Percentiles rank a stretch among this genome's conserved stretches.
phyloP scores from a whole-genome alignment of 257 asterid species.

The Nicotiana obtusifolia region DNA sequence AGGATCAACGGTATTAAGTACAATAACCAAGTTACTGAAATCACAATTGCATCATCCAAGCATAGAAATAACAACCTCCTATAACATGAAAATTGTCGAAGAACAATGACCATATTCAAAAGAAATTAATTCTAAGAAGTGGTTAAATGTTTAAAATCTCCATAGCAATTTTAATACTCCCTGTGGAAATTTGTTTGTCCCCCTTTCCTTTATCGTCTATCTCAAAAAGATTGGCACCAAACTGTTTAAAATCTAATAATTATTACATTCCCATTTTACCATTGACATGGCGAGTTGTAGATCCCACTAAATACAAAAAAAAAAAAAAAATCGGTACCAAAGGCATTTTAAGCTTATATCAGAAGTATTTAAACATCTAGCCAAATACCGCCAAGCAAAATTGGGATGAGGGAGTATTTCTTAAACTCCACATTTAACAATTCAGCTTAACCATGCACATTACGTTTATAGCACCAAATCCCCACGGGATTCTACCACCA shows the following conservation, averaged over 20 bases:
- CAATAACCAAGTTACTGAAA: neutral
- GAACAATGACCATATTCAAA: neutral
- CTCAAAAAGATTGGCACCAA: neutral
- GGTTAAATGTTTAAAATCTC: neutral
- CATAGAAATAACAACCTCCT: neutral
- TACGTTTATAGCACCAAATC: neutral
- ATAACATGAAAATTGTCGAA: neutral
- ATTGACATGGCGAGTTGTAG: neutral
- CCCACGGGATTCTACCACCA: neutral
- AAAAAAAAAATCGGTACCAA: neutral
- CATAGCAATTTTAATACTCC: neutral
- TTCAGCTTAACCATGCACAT: neutral
- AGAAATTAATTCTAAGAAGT: neutral
- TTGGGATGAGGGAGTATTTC: neutral
- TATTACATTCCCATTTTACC: neutral
- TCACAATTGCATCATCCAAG: neutral
- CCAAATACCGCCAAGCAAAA: conserved; percentile 2
- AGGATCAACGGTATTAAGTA: neutral
- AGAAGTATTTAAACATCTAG: neutral
- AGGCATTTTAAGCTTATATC: neutral
- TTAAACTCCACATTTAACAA: neutral
- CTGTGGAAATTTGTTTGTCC: neutral
- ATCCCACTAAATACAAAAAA: neutral
- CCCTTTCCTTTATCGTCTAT: neutral
- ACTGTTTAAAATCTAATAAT: neutral